Conservation (phyloP, 2,329 filamentous ascomycete species). For the Phyllosticta capitalensis region DNA sequence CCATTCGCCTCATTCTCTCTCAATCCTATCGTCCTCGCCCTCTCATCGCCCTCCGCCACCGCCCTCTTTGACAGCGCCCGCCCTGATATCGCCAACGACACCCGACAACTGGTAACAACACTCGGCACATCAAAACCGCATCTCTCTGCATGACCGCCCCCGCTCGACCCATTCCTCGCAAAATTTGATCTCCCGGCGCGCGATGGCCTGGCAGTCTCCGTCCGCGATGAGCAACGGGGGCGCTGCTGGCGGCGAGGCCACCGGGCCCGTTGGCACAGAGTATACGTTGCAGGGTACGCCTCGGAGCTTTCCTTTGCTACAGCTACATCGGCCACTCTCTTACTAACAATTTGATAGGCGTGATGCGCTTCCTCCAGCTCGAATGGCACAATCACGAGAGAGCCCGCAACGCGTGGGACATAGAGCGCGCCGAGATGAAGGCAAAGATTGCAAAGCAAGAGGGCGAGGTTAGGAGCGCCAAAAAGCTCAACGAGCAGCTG, state of each 20-base stretch:
- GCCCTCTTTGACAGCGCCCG: neutral
- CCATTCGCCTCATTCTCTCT: neutral
- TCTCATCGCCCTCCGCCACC: neutral
- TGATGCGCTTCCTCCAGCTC: constrained; percentile 98
- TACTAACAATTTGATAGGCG: constrained; percentile 48
- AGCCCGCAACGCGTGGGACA: constrained; percentile 97
- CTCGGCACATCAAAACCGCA: neutral
- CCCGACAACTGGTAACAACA: neutral
- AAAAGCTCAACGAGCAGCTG: constrained; percentile 78
- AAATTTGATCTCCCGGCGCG: constrained; percentile 15
- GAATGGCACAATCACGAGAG: constrained; percentile 99
- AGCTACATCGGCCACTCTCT: neutral
- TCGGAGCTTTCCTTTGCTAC: neutral
- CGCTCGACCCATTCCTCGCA: constrained; percentile 10
- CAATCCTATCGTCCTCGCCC: neutral
- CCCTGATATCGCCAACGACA: neutral
- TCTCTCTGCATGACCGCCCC: constrained; percentile 17
- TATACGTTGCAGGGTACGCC: constrained; percentile 60
- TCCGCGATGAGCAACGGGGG: constrained; percentile 52
- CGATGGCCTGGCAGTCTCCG: constrained; percentile 63
- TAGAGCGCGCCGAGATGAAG: constrained; percentile 98
- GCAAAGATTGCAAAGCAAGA: constrained; percentile 90
- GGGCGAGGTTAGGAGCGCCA: constrained; percentile 76
- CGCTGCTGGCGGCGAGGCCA: constrained; percentile 39
- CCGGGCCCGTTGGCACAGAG: constrained; percentile 53